These are phyloP conservation scores for Carex sylvatica DNA, from an alignment of 202 grass and related monocot genomes.

Conservation along the genomic window DNA sequence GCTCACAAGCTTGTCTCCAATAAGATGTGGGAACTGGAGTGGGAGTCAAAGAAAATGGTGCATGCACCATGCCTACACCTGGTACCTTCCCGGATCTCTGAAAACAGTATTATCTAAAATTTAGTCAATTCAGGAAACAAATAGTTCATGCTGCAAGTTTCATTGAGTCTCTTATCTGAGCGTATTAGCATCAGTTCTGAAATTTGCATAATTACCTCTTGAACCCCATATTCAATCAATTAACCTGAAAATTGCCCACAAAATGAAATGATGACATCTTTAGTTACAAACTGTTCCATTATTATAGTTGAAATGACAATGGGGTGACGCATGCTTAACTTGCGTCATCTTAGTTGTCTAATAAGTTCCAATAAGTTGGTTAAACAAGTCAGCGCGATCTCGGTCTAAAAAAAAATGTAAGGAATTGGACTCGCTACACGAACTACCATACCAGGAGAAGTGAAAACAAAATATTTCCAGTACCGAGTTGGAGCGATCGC, in stretches of 20 bases:
- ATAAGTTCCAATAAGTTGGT: neutral
- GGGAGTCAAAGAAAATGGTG: slow-evolving; percentile 69
- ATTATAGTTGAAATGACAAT: neutral
- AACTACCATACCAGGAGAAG: neutral
- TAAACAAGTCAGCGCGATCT: neutral
- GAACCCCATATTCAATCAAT: neutral
- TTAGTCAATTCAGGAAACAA: slow-evolving; percentile 1
- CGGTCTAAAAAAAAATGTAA: neutral
- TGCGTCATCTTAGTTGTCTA: neutral
- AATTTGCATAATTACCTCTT: neutral
- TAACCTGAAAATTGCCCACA: neutral
- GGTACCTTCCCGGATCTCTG: slow-evolving; percentile 83
- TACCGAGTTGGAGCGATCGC: slow-evolving; percentile 50
- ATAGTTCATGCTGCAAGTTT: neutral
- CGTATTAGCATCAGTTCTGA: neutral
- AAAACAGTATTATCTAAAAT: slow-evolving; percentile 18
- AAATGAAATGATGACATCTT: neutral
- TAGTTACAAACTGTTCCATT: neutral
- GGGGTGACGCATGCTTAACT: neutral
- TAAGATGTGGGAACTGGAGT: slow-evolving; percentile 40
- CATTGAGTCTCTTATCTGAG: neutral
- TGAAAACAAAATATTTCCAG: neutral
- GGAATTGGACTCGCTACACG: neutral
- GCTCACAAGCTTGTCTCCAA: slow-evolving; percentile 77
- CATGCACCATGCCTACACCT: slow-evolving; percentile 81